These are phyloP conservation scores for Metschnikowia picachoensis DNA, from an alignment of 805 yeast genomes.

Conservation along the genomic window DNA sequence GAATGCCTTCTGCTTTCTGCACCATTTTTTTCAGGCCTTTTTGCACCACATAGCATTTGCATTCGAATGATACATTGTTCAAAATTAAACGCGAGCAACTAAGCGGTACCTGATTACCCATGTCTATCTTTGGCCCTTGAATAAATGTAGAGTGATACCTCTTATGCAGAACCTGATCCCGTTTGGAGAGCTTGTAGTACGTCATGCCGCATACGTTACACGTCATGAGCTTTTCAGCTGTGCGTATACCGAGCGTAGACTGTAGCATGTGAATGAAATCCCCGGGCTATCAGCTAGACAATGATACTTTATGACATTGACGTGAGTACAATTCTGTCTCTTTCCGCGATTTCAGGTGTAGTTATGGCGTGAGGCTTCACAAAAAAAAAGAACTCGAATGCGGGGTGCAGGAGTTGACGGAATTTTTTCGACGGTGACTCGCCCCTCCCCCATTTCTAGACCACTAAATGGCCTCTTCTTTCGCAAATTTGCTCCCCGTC, in stretches of 20 bases:
- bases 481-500: slow-evolving; percentile 61
- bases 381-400: slow-evolving; percentile 2
- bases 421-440: not conserved
- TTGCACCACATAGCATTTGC: slow-evolving; percentile 21
- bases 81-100: slow-evolving; percentile 24
- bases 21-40: slow-evolving; percentile 22
- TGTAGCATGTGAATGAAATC: slow-evolving; percentile 6
- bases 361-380: not conserved
- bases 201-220: slow-evolving; percentile 56
- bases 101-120: slow-evolving; percentile 20
- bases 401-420: slow-evolving; percentile 11
- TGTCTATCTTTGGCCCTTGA: slow-evolving; percentile 48
- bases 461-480: slow-evolving; percentile 21
- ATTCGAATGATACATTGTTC: slow-evolving; percentile 11
- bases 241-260: slow-evolving; percentile 9
- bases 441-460: not conserved
- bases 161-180: slow-evolving; percentile 46
- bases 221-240: slow-evolving; percentile 17
- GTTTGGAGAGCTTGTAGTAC: slow-evolving; percentile 36
- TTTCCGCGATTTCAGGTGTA: not conserved
- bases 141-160: slow-evolving; percentile 48
- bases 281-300: no score
- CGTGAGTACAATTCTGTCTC: not conserved
- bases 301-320: no score
- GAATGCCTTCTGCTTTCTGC: slow-evolving; percentile 28